Base-by-base conservation (phyloP, 2,329 filamentous ascomycete species). In the Chaetothyriales sp. region DNA sequence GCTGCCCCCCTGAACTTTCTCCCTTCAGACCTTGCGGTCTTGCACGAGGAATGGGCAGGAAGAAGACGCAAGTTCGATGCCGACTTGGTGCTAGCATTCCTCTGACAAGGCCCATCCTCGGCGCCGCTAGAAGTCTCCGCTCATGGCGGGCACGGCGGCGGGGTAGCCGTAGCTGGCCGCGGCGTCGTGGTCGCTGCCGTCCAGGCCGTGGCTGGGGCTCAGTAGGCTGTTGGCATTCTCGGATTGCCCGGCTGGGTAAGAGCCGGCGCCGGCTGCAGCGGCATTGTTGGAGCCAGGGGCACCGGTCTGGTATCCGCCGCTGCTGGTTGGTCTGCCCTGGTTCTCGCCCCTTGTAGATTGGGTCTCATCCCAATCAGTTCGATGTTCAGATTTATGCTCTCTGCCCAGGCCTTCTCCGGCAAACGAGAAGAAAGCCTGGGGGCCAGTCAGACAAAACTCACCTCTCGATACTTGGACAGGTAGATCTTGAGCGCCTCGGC, bases 401-500 rank as follows among this genome's bases (percentile, higher is more conserved):
- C 65, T 62, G 65, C 54, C 57, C 22, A 36, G 26, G 19, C 12
- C 7, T n/a, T n/a, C n/a, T n/a, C n/a, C 58, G 57, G 57, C 58
- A 52, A 51, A 58, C 51, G 53, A 53, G 55, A 51, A 54, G 53
- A 52, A 51, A 32, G 51, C 43, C 43, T 50, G 47, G 36, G 51
- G 50, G 45, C 58, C 51, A 57, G 56, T 62, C 62, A 59, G 58
- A 58, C 59, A 62, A 55, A 67, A 76, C 84, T 79, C 77, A 96
- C 92, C 78, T 98, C 92, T 68, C 92, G 83, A 69, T 96, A 98
- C 66, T 95, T 92, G 53, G 89, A 87, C 43, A 98, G 77, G 67
- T 98, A 98, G 60, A 98, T 95, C 71, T 98, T 98, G 52, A 98
- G 75, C 1, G 92, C 92, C 68, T 98, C 92, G 22, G 90, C 85